phyloP scores from a whole-genome alignment of 805 yeast genomes.

The Vanderwaltozyma verrucispora region DNA sequence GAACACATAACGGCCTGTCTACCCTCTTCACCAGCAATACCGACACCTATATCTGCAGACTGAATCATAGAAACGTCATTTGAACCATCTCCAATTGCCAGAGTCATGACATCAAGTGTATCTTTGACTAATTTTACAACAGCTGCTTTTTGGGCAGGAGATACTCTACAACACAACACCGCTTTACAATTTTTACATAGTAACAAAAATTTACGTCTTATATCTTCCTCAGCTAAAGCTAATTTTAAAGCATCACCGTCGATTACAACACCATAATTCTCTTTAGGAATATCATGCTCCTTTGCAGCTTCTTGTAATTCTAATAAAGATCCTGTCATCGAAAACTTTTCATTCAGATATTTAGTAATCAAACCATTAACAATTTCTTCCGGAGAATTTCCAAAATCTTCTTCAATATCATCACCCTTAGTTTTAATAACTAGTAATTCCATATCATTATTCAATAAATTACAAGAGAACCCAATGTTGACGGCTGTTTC shows the following conservation, averaged over 20 bases:
- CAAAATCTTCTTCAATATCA: constrained; percentile 38
- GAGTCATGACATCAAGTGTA: constrained; percentile 66
- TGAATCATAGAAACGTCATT: constrained; percentile 90
- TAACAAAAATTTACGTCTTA: constrained; percentile 49
- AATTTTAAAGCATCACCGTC: constrained; percentile 71
- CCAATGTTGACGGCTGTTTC: constrained; percentile 86
- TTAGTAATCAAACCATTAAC: constrained; percentile 41
- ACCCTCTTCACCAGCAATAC: constrained; percentile 89
- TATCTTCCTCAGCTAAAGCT: constrained; percentile 36
- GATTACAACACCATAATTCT: constrained; percentile 57
- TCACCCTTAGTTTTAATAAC: constrained; percentile 43
- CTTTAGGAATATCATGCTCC: constrained; percentile 57
- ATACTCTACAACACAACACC: constrained; percentile 78
- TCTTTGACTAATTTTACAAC: constrained; percentile 72
- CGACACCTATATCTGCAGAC: constrained; percentile 79
- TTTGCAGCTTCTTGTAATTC: constrained; percentile 46
- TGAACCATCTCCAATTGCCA: constrained; percentile 84
- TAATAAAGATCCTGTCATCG: constrained; percentile 46
- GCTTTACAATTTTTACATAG: constrained; percentile 74
- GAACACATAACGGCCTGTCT: constrained; percentile 84
- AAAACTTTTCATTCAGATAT: constrained; percentile 46
- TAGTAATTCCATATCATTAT: constrained; percentile 65
- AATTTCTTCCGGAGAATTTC: constrained; percentile 30
- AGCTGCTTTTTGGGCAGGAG: constrained; percentile 82
- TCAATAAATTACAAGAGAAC: constrained; percentile 68